Percentiles rank a stretch among this genome's conserved stretches.
phyloP scores from a whole-genome alignment of 495 filamentous ascomycete species.

The Hypoxylon cercidicola region DNA sequence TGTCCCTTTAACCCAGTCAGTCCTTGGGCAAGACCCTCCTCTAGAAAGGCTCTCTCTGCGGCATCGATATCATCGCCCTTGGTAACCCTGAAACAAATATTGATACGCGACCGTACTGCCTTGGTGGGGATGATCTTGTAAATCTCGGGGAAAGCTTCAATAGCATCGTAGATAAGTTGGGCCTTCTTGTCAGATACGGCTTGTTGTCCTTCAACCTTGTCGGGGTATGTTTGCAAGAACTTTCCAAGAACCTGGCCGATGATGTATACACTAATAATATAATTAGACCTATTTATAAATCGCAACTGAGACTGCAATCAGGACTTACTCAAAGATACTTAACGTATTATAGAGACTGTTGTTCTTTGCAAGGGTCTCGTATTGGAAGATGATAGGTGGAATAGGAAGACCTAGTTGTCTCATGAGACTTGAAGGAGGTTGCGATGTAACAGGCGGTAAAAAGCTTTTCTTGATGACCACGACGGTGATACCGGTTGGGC shows the following conservation, averaged over 20 bases:
- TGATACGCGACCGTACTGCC: conserved; percentile 63
- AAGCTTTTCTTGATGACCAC: conserved; percentile 81
- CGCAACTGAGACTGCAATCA: too few relatives aligned
- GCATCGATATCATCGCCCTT: too few relatives aligned
- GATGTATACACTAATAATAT: conserved; percentile 72
- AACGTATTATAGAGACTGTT: conserved; percentile 95
- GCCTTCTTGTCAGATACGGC: conserved; percentile 77
- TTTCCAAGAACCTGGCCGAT: conserved; percentile 83
- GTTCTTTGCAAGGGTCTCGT: conserved; percentile 82
- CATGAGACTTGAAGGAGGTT: conserved; percentile 70
- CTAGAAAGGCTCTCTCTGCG: too few relatives aligned
- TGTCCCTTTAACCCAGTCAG: conserved; percentile 78
- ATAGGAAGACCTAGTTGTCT: conserved; percentile 80
- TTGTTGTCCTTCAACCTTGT: conserved; percentile 78
- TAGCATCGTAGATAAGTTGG: conserved; percentile 72
- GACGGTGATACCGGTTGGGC: conserved; percentile 84
- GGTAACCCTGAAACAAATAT: too few relatives aligned
- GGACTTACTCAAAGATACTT: conserved; percentile 86
- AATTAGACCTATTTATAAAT: neutral
- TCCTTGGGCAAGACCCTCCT: conserved; percentile 66
- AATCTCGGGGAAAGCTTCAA: conserved; percentile 75
- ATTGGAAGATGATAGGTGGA: conserved; percentile 81
- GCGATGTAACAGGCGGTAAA: conserved; percentile 68
- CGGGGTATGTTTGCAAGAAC: conserved; percentile 66
- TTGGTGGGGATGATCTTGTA: conserved; percentile 81